A percentile compares a stretch with the other conserved stretches of the same genome.
Conservation (phyloP, 2,329 filamentous ascomycete species). For the Paraconiothyrium brasiliense region DNA sequence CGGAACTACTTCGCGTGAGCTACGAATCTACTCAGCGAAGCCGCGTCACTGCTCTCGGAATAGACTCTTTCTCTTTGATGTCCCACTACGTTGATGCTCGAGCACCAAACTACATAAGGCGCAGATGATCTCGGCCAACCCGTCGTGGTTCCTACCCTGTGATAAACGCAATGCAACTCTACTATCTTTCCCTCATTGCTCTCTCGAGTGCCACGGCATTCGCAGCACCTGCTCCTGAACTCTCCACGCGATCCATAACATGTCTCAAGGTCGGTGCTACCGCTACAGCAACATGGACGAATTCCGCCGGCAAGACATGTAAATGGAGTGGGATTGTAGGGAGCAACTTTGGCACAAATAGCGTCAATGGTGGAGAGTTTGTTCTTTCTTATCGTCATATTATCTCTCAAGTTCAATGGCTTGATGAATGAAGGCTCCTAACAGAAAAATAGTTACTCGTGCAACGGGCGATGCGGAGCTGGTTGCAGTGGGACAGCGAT, state of each 20-base stretch:
- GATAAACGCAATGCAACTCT: not conserved
- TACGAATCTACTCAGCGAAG: not conserved
- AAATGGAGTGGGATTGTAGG: constrained; percentile 58
- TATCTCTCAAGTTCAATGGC: no score
- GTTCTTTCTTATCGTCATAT: constrained; percentile 20
- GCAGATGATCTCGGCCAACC: not conserved
- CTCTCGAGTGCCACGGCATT: not conserved
- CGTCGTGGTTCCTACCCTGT: no score
- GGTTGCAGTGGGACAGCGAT: constrained; percentile 56
- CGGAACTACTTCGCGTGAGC: not conserved
- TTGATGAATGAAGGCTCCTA: not conserved
- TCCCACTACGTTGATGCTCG: not conserved
- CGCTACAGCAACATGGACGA: constrained; percentile 60
- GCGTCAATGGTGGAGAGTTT: constrained; percentile 56
- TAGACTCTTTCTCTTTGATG: not conserved
- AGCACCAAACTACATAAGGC: not conserved
- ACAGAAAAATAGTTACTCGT: constrained; percentile 55
- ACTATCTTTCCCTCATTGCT: not conserved
- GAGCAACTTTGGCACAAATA: constrained; percentile 59
- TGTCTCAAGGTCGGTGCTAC: constrained; percentile 53
- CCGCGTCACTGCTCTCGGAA: not conserved
- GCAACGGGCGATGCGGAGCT: constrained; percentile 60
- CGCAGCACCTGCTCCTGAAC: not conserved
- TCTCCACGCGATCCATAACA: constrained; percentile 40
- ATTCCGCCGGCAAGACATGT: constrained; percentile 54